Evolutionary conservation across 1,284 basidiomycete species (phyloP), one percentile per base, ranked within the genome.

Genomic region (Hymenochaete sp.): DNA sequence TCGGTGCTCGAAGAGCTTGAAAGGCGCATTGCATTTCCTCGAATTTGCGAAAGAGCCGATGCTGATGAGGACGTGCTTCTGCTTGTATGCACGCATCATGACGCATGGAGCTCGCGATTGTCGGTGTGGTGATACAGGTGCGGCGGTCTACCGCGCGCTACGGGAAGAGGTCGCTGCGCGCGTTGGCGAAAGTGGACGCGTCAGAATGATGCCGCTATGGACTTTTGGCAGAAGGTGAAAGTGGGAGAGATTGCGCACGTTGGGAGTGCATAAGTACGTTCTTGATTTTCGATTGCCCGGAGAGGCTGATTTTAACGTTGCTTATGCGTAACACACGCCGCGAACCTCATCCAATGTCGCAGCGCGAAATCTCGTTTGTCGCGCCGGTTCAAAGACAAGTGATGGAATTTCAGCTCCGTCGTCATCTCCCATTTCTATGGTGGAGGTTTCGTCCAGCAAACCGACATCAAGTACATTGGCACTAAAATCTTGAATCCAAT

Each of bases 201-300:
- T 9, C 19, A 16, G 16, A 16, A 10, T 14, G 6, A 8, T 41
- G 7, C n/a, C n/a, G n/a, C n/a, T n/a, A n/a, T n/a, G 18, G 3
- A 16, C 66, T 21, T 48, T 54, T 75, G 4, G 53, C 56, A 19
- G 57, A 57, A 19, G 39, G 32, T 50, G 8, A 66, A 63, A 39
- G 63, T 91, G 1, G 74, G 75, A 2, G 78, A 86, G 53, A 73
- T 84, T 10, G 82, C 73, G 1, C 89, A 92, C 63, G 80, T 92
- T 35, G 89, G 89, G 1, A 86, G 86, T n/a, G 18, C 89, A 93
- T 64, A 74, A 85, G 85, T 90, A 59, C 58, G 80, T 68, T 11
- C 22, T 36, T 25, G 35, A 45, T 3, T 5, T 18, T 31, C 33
- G n/a, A n/a, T 19, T 46, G 22, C 14, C 24, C n/a, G 21, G 21